A percentile compares a stretch with the other conserved stretches of the same genome.
Conservation (phyloP, 2,329 filamentous ascomycete species). For the Emergomyces orientalis region DNA sequence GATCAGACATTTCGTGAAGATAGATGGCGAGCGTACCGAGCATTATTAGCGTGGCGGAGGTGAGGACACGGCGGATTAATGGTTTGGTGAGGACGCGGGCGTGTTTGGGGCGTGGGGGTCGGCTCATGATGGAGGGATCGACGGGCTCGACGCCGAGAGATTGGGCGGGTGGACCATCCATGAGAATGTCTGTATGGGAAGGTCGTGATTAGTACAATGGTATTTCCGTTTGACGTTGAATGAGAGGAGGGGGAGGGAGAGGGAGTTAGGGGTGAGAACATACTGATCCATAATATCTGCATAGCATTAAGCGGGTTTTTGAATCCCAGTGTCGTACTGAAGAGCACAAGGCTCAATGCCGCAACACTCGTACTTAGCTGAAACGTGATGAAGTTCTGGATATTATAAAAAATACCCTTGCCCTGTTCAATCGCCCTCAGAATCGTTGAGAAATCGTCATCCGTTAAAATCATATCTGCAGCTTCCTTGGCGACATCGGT, state of each 20-base stretch:
- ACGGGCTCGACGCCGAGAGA: constrained; percentile 93
- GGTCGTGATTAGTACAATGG: background rate
- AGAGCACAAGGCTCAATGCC: constrained; percentile 76
- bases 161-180: constrained; percentile 96
- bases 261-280: constrained; percentile 41
- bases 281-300: constrained; percentile 99
- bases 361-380: constrained; percentile 96
- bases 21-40: constrained; percentile 85
- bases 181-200: constrained; percentile 70
- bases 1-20: constrained; percentile 76
- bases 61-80: constrained; percentile 75
- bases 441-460: constrained; percentile 86
- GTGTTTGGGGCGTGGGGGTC: constrained; percentile 74
- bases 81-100: constrained; percentile 83
- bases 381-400: constrained; percentile 98
- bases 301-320: constrained; percentile 96
- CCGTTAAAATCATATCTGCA: constrained; percentile 77
- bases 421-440: constrained; percentile 94
- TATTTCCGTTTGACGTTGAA: background rate
- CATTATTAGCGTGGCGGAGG: constrained; percentile 83
- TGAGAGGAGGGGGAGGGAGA: background rate
- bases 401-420: constrained; percentile 99
- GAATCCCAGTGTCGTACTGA: constrained; percentile 88
- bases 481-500: constrained; percentile 97
- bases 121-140: constrained; percentile 86